A percentile compares a stretch with the other conserved stretches of the same genome.
Conservation (phyloP, 495 filamentous ascomycete genomes). For the Aspergillus heteromorphus region DNA sequence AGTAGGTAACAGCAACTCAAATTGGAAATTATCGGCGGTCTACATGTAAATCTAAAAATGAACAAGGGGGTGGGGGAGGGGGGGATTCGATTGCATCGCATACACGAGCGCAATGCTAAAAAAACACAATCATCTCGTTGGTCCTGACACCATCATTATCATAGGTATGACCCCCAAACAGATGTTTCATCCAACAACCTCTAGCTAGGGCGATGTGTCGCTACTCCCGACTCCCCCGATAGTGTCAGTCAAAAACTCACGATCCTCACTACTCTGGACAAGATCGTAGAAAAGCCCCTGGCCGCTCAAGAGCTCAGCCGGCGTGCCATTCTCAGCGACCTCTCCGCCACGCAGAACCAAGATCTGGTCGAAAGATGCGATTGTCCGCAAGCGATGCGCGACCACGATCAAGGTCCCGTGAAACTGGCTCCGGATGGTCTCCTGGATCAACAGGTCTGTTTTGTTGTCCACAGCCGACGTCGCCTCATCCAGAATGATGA, state of each 20-base stretch:
- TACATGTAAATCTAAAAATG: too few species aligned
- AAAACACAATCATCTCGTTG: too few species aligned
- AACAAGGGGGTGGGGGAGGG: too few species aligned
- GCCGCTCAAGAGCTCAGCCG: background rate
- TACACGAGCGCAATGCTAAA: too few species aligned
- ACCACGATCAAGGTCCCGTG: background rate
- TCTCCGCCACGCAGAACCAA: background rate
- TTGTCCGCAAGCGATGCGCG: constrained; percentile 9
- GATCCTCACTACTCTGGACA: background rate
- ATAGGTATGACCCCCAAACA: too few species aligned
- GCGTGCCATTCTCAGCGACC: background rate
- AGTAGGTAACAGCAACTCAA: too few species aligned
- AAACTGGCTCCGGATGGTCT: background rate
- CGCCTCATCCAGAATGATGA: constrained; percentile 74
- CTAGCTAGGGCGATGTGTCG: too few species aligned
- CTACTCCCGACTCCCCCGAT: too few species aligned
- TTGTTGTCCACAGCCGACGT: constrained; percentile 70
- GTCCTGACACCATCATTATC: too few species aligned
- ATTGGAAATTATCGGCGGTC: too few species aligned
- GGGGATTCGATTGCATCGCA: too few species aligned
- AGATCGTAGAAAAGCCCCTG: background rate
- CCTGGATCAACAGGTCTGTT: constrained; percentile 44
- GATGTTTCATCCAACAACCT: too few species aligned
- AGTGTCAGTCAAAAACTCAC: background rate
- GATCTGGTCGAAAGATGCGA: background rate